Conservation (phyloP, 2,329 filamentous ascomycete species). For the Coleophoma cylindrospora region DNA sequence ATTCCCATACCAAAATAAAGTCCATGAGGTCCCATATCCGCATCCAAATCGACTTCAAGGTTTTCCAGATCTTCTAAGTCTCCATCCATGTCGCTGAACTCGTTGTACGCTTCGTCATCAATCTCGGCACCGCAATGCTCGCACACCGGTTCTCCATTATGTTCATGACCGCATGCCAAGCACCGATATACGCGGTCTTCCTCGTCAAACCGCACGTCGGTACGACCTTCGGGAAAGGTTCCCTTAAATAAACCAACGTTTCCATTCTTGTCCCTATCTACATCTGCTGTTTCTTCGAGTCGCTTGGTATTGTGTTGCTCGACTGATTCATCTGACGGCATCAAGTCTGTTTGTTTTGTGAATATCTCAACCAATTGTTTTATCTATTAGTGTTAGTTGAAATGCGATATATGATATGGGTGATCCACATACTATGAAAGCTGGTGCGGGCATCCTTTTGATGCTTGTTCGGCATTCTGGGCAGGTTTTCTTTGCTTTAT, state of each 20-base stretch:
- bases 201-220: conserved; percentile 39
- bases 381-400: conserved; percentile 35
- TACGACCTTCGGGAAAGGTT: conserved; percentile 21
- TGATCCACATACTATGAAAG: conserved; percentile 47
- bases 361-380: conserved; percentile 62
- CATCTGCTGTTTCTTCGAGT: conserved; percentile 51
- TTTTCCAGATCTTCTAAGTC: conserved; percentile 9
- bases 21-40: conserved; percentile 9
- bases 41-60: conserved; percentile 9
- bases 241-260: conserved; percentile 59
- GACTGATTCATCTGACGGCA: conserved; percentile 58
- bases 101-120: conserved; percentile 33
- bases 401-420: too few relatives aligned
- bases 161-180: conserved; percentile 56
- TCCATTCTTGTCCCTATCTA: conserved; percentile 54
- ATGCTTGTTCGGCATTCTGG: conserved; percentile 61
- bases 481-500: conserved; percentile 57
- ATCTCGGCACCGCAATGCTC: conserved; percentile 47
- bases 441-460: conserved; percentile 54
- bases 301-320: conserved; percentile 54
- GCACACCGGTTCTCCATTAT: conserved; percentile 53
- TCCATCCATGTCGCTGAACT: conserved; percentile 40
- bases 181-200: conserved; percentile 59
- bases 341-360: conserved; percentile 51
- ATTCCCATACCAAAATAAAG: conserved; percentile 1